phyloP scores from a whole-genome alignment of 179 eudicot genomes.

The Spinacia oleracea region DNA sequence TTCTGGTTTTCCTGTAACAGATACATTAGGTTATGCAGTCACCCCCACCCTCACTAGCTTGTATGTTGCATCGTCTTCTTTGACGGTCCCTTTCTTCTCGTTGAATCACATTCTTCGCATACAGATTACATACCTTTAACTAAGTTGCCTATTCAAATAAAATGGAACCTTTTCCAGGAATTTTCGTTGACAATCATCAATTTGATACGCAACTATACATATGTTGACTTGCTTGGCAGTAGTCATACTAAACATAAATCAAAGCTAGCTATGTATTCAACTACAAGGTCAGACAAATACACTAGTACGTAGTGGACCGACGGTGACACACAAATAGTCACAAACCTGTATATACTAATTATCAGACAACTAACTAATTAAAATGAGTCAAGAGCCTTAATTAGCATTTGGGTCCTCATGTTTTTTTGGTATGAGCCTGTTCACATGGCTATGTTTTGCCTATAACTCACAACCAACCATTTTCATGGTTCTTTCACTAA shows the following conservation, averaged over 20 bases:
- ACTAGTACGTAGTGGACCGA: background rate
- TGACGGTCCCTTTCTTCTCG: background rate
- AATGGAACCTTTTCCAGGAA: background rate
- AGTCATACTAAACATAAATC: background rate
- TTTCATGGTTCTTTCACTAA: background rate
- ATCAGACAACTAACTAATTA: background rate
- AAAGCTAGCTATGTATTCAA: background rate
- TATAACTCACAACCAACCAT: background rate
- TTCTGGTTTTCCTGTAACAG: too few species aligned
- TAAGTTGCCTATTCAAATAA: too few species aligned
- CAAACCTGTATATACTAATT: background rate
- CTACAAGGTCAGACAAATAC: background rate
- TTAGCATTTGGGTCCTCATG: background rate
- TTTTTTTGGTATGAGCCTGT: background rate
- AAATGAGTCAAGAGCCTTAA: background rate
- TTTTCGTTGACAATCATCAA: background rate
- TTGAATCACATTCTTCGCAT: background rate
- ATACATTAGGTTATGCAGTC: too few species aligned
- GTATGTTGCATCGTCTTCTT: background rate
- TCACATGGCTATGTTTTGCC: constrained; percentile 2
- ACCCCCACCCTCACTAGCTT: too few species aligned
- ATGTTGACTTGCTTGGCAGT: background rate
- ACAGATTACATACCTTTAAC: too few species aligned
- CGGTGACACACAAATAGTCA: background rate
- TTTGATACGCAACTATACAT: background rate